Evolutionary conservation across 2,329 filamentous ascomycete species (phyloP), one percentile per base, ranked within the genome.

Genomic region (Penicillium corylophilum): DNA sequence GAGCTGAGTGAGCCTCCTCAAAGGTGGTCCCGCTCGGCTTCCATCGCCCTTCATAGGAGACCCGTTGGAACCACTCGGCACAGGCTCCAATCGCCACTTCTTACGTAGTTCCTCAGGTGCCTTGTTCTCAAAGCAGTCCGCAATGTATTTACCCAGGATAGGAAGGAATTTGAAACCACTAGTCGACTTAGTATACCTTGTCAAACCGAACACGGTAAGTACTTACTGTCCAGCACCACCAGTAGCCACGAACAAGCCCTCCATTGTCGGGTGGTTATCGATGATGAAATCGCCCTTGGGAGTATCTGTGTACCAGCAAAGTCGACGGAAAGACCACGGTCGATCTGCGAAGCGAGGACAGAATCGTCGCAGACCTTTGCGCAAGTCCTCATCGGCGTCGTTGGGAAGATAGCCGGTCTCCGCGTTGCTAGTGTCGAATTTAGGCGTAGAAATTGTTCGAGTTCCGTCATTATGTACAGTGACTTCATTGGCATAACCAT

Each of bases 221-320:
- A 55, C 61, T 57, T 54, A 63, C 61, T 63, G 61, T 53, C 61
- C 61, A 20, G 61, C 55, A n/a, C 61, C 61, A 38, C 61, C 61
- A 5, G 61, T 62, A 18, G 61, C 59, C 43, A 63, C 53, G 24
- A 63, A 63, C 12, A 88, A 5, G 72, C 85, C 65, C 50, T 77
- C 66, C 66, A 79, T 79, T 7, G 73, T 71, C 0, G 85, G 85
- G 61, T 89, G 85, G 65, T 84, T 82, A 62, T 85, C 83, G 52
- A 88, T 78, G 36, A 89, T 75, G 71, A 86, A 89, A 61, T 89
- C 82, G 5, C 81, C 85, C 7, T 82, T 82, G 1, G 81, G 76
- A 22, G 86, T 89, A 68, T 89, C 86, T 1, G 82, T 82, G 65
- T 89, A 89, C 86, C 86, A 89, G 71, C 86, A 89, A 40, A 89